phyloP scores from a whole-genome alignment of 495 filamentous ascomycete species.

The Penicillium crystallinum region DNA sequence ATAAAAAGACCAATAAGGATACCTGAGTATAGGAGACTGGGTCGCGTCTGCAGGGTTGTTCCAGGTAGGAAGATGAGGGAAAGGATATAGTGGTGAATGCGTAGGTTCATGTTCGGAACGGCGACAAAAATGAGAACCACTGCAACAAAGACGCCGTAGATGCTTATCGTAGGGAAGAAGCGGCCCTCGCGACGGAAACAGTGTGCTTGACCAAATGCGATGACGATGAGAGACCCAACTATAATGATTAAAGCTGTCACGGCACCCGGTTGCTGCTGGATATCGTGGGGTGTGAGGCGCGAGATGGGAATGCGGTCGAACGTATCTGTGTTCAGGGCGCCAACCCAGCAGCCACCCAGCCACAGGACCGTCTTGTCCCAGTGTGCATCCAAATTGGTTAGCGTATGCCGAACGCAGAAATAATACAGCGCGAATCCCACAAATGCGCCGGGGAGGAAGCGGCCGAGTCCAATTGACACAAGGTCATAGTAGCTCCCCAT shows the following conservation, averaged over 20 bases:
- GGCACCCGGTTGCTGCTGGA: slow-evolving; percentile 71
- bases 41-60: slow-evolving; percentile 53
- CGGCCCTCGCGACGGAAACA: slow-evolving; percentile 64
- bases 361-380: slow-evolving; percentile 71
- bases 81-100: slow-evolving; percentile 64
- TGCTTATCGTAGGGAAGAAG: slow-evolving; percentile 54
- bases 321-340: slow-evolving; percentile 69
- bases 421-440: slow-evolving; percentile 65
- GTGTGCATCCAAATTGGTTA: slow-evolving; percentile 56
- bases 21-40: slow-evolving; percentile 54
- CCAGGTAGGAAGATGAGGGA: slow-evolving; percentile 54
- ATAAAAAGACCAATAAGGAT: slow-evolving; percentile 60
- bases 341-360: slow-evolving; percentile 73
- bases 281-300: slow-evolving; percentile 66
- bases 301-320: slow-evolving; percentile 72
- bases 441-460: slow-evolving; percentile 70
- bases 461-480: slow-evolving; percentile 59
- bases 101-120: slow-evolving; percentile 54
- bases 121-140: slow-evolving; percentile 44
- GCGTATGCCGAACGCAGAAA: slow-evolving; percentile 46
- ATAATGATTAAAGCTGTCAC: slow-evolving; percentile 60
- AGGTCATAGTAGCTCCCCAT: slow-evolving; percentile 46
- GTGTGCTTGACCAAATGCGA: slow-evolving; percentile 57
- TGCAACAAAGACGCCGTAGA: slow-evolving; percentile 54
- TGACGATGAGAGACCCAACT: slow-evolving; percentile 46